These are phyloP conservation scores for Colletotrichum melonis DNA, from an alignment of 2,329 filamentous ascomycete genomes.

Conservation along the genomic window DNA sequence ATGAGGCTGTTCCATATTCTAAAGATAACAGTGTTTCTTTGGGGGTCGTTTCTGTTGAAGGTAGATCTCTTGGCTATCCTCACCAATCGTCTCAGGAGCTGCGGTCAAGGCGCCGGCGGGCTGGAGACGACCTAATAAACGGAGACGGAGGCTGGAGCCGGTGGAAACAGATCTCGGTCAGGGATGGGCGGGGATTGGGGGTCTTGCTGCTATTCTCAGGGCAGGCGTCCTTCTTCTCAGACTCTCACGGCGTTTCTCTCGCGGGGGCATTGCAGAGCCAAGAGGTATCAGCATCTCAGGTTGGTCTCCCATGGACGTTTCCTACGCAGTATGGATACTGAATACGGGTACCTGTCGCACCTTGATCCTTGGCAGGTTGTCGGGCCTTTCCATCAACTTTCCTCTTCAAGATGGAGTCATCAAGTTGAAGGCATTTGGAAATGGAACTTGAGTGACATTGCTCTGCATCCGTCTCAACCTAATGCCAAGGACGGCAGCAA, in stretches of 20 bases:
- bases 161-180: slow-evolving; percentile 27
- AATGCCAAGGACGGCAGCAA: slow-evolving; percentile 2
- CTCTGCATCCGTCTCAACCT: background rate
- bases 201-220: slow-evolving; percentile 24
- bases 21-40: slow-evolving; percentile 24
- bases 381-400: background rate
- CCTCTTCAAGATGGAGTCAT: background rate
- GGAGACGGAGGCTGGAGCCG: slow-evolving; percentile 2
- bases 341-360: background rate
- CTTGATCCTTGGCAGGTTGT: slow-evolving; percentile 1
- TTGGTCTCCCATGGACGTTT: slow-evolving; percentile 24
- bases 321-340: background rate
- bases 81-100: slow-evolving; percentile 28
- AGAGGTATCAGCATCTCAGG: slow-evolving; percentile 31
- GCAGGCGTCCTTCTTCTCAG: background rate
- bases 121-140: background rate
- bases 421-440: background rate
- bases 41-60: slow-evolving; percentile 21
- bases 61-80: slow-evolving; percentile 29
- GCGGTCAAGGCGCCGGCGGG: slow-evolving; percentile 24
- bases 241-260: slow-evolving; percentile 1
- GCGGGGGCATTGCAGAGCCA: slow-evolving; percentile 30
- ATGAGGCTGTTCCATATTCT: background rate
- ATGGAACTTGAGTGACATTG: background rate
- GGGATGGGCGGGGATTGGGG: slow-evolving; percentile 16